phyloP scores from a whole-genome alignment of 1,284 basidiomycete genomes.

The Trametes polyzona region DNA sequence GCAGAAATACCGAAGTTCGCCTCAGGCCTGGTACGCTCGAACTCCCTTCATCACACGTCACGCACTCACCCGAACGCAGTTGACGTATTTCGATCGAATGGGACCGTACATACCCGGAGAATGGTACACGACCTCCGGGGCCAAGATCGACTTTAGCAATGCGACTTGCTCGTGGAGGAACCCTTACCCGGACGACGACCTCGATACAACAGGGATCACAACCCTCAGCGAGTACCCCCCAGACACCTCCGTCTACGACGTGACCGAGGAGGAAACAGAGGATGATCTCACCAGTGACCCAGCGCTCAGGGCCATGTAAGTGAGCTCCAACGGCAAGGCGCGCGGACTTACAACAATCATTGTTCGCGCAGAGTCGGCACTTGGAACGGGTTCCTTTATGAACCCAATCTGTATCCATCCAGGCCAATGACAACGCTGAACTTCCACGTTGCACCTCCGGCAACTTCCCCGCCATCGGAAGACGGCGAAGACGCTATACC shows the following conservation, averaged over 20 bases:
- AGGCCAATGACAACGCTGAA: conserved; percentile 19
- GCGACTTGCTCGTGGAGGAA: not conserved
- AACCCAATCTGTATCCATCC: conserved; percentile 15
- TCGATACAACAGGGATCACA: not conserved
- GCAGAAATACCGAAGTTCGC: not conserved
- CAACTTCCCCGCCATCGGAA: too few species aligned
- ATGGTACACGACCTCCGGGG: not conserved
- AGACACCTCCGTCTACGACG: conserved; percentile 1
- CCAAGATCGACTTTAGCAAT: not conserved
- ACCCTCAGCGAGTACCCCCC: not conserved
- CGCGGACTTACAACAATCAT: not conserved
- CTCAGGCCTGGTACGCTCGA: not conserved
- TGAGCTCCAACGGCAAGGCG: not conserved
- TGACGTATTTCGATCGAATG: not conserved
- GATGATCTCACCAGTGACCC: not conserved
- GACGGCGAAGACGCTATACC: not conserved
- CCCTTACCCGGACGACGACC: not conserved
- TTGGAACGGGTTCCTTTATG: conserved; percentile 26
- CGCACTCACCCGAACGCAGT: too few species aligned
- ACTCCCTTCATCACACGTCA: too few species aligned
- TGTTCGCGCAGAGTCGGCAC: conserved; percentile 8
- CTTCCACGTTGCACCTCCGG: conserved; percentile 11
- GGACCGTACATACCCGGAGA: not conserved
- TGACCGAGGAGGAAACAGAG: not conserved
- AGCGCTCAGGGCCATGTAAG: conserved; percentile 15